phyloP scores from a whole-genome alignment of 1,284 basidiomycete genomes.

The Rhodofomes roseus region DNA sequence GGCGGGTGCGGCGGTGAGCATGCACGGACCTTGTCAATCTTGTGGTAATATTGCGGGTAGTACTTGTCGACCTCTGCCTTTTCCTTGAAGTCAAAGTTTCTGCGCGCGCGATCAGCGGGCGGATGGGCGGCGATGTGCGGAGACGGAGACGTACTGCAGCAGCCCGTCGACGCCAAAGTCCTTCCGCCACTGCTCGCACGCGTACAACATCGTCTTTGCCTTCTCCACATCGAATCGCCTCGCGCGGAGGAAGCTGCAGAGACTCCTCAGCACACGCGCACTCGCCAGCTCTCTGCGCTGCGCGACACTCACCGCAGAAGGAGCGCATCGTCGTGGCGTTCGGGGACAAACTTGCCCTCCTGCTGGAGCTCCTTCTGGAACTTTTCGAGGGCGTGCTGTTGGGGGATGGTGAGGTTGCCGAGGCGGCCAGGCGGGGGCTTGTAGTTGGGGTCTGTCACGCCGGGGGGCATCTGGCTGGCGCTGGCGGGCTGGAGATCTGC shows the following conservation, averaged over 20 bases:
- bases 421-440: constrained; percentile 73
- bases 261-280: neutral
- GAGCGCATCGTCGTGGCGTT: constrained; percentile 78
- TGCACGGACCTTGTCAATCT: constrained; percentile 78
- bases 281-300: neutral
- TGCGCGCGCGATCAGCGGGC: constrained; percentile 26
- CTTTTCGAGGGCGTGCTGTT: constrained; percentile 71
- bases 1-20: neutral
- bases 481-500: constrained; percentile 29
- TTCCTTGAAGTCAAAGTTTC: constrained; percentile 89
- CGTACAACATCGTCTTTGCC: constrained; percentile 83
- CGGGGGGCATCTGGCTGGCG: constrained; percentile 54
- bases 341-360: constrained; percentile 58
- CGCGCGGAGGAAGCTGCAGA: constrained; percentile 82
- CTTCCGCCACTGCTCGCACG: constrained; percentile 88
- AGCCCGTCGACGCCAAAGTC: constrained; percentile 89
- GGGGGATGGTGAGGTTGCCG: constrained; percentile 76
- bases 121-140: neutral
- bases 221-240: constrained; percentile 87
- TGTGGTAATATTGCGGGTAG: constrained; percentile 97
- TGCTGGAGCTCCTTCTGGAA: constrained; percentile 67
- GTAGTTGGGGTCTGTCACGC: constrained; percentile 67
- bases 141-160: constrained; percentile 53
- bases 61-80: constrained; percentile 83
- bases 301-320: constrained; percentile 56